Base-by-base conservation (phyloP, 768 basidiomycete genomes). In the Tylopilus plumbeoviolaceoides region DNA sequence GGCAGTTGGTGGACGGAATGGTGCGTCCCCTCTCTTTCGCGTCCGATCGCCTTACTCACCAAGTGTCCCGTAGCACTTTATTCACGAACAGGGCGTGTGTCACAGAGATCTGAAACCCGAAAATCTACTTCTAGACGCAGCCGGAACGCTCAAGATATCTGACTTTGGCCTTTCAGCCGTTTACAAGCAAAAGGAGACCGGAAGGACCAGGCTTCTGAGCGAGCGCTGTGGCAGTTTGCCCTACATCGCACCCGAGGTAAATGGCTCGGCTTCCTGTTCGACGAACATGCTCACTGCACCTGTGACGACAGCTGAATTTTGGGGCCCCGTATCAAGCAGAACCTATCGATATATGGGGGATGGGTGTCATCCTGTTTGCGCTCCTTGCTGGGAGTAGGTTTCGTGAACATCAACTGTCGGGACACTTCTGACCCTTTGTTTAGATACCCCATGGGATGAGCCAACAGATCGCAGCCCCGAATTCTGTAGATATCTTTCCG, bases 371-470 rank as follows among this genome's bases (percentile, higher is more conserved):
- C 43, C 73, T 99, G 1, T 98, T 90, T 66, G 90, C 95, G 0
- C 73, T 99, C 43, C 75, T 98, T 0, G 85, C 80, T 8, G 97
- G 97, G 44, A 98, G 95, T 95, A 65, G 33, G 86, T 76, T 6
- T 66, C 41, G 0, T 20, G 12, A 25, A 3, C 35, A 1, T 33
- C 8, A 15, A n/a, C 7, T 21, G 4, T 31, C 28, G 15, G 6
- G 11, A 11, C 11, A 8, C 7, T 43, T 41, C 39, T 55, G 3
- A 59, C 41, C 18, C 14, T 10, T 38, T 55, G 6, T 23, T 33
- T 49, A 98, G 95, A 97, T 63, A 98, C 97, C 0, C 97, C 97
- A 2, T 98, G 97, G 97, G 97, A 98, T 63, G 88, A 95, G 64
- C 92, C 97, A 3, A 91, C 93, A 0, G 60, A 67, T 1, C 73